These are phyloP conservation scores for Trichosporon ovoides DNA, from an alignment of 1,284 basidiomycete genomes.

Conservation along the genomic window DNA sequence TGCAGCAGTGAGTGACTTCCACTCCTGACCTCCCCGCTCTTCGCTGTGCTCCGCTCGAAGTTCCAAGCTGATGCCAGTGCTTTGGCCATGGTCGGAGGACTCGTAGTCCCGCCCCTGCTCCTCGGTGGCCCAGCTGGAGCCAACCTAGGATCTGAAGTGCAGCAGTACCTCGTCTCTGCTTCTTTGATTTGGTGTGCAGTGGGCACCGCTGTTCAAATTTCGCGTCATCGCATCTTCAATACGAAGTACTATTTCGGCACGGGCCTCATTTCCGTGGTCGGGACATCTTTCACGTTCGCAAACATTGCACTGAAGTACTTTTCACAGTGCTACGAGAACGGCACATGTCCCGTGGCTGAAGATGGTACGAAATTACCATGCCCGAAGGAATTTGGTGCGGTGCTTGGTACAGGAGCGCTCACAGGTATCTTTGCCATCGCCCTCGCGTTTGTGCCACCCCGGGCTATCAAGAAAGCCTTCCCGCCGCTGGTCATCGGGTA, in stretches of 20 bases:
- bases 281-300: slow-evolving; percentile 33
- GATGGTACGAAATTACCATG: slow-evolving; percentile 34
- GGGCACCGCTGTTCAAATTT: slow-evolving; percentile 31
- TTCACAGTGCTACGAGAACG: slow-evolving; percentile 26
- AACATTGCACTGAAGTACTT: slow-evolving; percentile 29
- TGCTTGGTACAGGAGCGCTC: slow-evolving; percentile 26
- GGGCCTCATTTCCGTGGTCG: slow-evolving; percentile 30
- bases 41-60: not conserved
- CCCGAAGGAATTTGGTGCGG: slow-evolving; percentile 28
- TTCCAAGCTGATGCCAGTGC: slow-evolving; percentile 15
- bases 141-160: slow-evolving; percentile 23
- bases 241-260: slow-evolving; percentile 32
- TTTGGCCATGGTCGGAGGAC: slow-evolving; percentile 33
- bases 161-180: slow-evolving; percentile 31
- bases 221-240: slow-evolving; percentile 21
- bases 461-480: slow-evolving; percentile 29
- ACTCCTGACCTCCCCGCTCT: not conserved
- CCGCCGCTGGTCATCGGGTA: slow-evolving; percentile 29
- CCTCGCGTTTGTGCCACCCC: slow-evolving; percentile 29
- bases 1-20: slow-evolving; percentile 26
- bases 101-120: slow-evolving; percentile 31
- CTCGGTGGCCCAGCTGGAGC: slow-evolving; percentile 31
- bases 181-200: slow-evolving; percentile 33
- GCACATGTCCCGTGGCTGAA: slow-evolving; percentile 23
- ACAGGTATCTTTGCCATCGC: slow-evolving; percentile 32